Evolutionary conservation across 2,329 filamentous ascomycete species (phyloP).

Genomic region (Nemania bipapillata): DNA sequence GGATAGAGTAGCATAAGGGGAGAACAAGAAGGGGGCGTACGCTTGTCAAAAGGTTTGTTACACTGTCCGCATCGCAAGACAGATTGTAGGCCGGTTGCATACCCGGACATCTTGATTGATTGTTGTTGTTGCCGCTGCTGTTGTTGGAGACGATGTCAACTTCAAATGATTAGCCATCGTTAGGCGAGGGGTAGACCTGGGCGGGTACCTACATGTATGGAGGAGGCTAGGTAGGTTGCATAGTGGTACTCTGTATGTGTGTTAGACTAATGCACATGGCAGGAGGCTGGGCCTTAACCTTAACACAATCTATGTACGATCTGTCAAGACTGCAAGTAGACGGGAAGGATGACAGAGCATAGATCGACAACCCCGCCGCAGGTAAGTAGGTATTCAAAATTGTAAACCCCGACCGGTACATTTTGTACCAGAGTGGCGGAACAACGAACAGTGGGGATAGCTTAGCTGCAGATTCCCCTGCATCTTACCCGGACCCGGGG

Average conservation of each 20-base stretch:
- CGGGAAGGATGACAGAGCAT: neutral
- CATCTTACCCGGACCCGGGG: too few species aligned
- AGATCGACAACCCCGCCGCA: neutral
- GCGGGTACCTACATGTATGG: too few species aligned
- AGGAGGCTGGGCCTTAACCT: too few species aligned
- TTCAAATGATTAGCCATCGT: neutral
- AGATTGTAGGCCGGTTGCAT: neutral
- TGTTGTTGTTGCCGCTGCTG: neutral
- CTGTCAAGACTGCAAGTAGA: neutral
- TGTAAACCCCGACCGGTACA: neutral
- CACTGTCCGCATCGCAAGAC: slow-evolving; percentile 3
- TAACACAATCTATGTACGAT: too few species aligned
- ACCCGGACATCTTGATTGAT: slow-evolving; percentile 3
- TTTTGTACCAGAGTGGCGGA: neutral
- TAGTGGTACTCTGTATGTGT: too few species aligned
- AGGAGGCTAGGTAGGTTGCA: too few species aligned
- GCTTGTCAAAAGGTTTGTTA: slow-evolving; percentile 2
- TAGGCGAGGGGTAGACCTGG: too few species aligned
- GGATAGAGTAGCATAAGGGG: neutral
- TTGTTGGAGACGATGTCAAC: neutral
- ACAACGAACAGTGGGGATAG: neutral
- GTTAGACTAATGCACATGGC: too few species aligned
- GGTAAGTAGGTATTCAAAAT: neutral
- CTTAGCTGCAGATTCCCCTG: too few species aligned
- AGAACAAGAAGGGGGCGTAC: neutral